Percentiles rank a stretch among this genome's conserved stretches.
Evolutionary conservation across 2,329 filamentous ascomycete genomes (phyloP).

Genomic region (Penicillium sp.): DNA sequence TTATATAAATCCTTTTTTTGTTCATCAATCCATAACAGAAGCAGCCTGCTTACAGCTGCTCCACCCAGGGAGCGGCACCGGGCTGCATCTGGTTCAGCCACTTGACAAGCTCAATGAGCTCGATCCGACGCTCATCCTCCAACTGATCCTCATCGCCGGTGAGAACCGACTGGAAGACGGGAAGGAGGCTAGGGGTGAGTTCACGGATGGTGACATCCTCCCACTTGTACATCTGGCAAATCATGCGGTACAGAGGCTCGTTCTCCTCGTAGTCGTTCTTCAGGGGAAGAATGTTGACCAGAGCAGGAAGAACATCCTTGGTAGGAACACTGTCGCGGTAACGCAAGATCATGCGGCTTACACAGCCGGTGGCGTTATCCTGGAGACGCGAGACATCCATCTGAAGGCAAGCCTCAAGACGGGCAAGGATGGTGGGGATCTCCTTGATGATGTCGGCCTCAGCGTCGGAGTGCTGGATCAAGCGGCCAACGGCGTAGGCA

Average conservation of each 20-base stretch:
- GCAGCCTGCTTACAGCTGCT: conserved; percentile 34
- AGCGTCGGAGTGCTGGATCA: conserved; percentile 78
- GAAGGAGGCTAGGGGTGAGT: conserved; percentile 48
- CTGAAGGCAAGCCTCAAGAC: conserved; percentile 81
- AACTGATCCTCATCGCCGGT: conserved; percentile 48
- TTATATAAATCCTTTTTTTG: conserved; percentile 20
- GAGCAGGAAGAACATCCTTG: conserved; percentile 73
- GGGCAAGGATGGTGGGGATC: conserved; percentile 75
- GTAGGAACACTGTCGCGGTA: conserved; percentile 82
- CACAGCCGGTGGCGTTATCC: conserved; percentile 90
- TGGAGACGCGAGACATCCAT: conserved; percentile 76
- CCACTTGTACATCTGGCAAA: conserved; percentile 71
- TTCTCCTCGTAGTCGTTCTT: conserved; percentile 97
- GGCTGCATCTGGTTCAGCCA: conserved; percentile 50
- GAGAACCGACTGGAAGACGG: conserved; percentile 50
- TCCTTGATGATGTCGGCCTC: conserved; percentile 69
- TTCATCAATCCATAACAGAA: conserved; percentile 24
- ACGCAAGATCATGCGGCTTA: conserved; percentile 87
- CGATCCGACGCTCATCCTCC: conserved; percentile 48
- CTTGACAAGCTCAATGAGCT: conserved; percentile 50
- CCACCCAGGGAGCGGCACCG: conserved; percentile 41
- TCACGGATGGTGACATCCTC: conserved; percentile 48
- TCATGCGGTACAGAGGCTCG: conserved; percentile 85
- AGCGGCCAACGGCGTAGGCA: conserved; percentile 82
- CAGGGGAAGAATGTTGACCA: conserved; percentile 78